Conservation (phyloP, 1,139 yeast genomes). For the Hemisphaericaspora lyxosophila region DNA sequence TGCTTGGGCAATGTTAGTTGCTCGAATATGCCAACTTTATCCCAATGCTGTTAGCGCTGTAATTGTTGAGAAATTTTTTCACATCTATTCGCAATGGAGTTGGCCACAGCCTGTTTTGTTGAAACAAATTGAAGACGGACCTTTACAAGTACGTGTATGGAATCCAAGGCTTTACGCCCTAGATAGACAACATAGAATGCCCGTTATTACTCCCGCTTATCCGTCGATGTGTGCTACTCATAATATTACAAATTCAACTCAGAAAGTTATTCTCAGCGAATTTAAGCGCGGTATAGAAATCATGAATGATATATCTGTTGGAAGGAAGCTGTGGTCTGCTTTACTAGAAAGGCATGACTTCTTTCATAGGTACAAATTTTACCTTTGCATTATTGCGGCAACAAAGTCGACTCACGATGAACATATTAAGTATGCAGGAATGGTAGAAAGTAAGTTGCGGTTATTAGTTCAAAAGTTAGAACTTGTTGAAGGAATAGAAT, state of each 20-base stretch:
- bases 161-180: constrained; percentile 86
- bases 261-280: constrained; percentile 73
- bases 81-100: constrained; percentile 83
- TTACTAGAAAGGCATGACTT: constrained; percentile 77
- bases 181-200: constrained; percentile 92
- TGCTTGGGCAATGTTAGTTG: constrained; percentile 99
- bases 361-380: constrained; percentile 80
- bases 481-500: constrained; percentile 63
- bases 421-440: constrained; percentile 86
- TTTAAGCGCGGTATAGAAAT: constrained; percentile 71
- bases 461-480: constrained; percentile 81
- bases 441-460: constrained; percentile 87
- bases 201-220: constrained; percentile 98
- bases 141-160: constrained; percentile 95
- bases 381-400: constrained; percentile 77
- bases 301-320: constrained; percentile 65
- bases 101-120: constrained; percentile 98
- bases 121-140: constrained; percentile 94
- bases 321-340: constrained; percentile 70
- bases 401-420: constrained; percentile 73
- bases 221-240: constrained; percentile 99
- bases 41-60: constrained; percentile 96
- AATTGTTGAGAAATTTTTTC: constrained; percentile 82
- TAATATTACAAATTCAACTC: constrained; percentile 86
- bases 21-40: constrained; percentile 91